Base-by-base conservation (phyloP, 2,329 filamentous ascomycete genomes). In the Amesomyces nigricolor region DNA sequence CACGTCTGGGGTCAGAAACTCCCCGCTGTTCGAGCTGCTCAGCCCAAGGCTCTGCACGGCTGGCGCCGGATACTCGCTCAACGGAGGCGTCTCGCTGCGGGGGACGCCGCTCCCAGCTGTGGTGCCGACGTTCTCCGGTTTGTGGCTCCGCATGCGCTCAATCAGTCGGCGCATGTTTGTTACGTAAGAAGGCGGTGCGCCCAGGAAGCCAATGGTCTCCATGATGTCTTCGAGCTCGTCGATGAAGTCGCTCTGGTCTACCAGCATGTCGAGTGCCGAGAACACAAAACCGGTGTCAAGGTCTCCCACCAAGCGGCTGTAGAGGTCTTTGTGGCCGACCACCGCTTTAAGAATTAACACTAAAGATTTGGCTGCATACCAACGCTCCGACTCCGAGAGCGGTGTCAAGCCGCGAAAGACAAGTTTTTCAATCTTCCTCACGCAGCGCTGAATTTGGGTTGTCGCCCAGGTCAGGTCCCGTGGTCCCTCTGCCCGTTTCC, bases 391-490 rank as follows among this genome's bases (percentile, higher is more conserved):
- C 0, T 60, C 57, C 11, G 67, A 62, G 0, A 77, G 70, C 0
- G 74, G 72, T 6, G 61, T 64, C 46, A 71, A 66, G 4, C 72
- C 69, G 29, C 67, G 56, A 17, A 47, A 60, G 43, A 80, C 70
- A 14, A 72, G 65, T 35, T 71, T 67, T 44, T 70, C 68, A 56
- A 82, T 75, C 56, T 75, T 72, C 32, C 63, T 61, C 11, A 75
- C 68, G 26, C 74, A 73, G 17, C 71, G 70, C 6, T 68, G 61
- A 30, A 82, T 71, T 53, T 80, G 78, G 5, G 62, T 65, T 1
- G 76, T 73, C 3, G 78, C 79, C 79, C 79, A 82, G 8, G 67
- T 51, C 1, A 78, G 75, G 55, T 78, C 63, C 16, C 67, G 64
- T 1, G 70, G 66, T 0, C 66, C 66, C 61, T 78, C 67, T 47